Percentiles rank a stretch among this genome's conserved stretches.
These are phyloP conservation scores for Striga asiatica DNA, from an alignment of 257 asterid genomes.

Conservation along the genomic window DNA sequence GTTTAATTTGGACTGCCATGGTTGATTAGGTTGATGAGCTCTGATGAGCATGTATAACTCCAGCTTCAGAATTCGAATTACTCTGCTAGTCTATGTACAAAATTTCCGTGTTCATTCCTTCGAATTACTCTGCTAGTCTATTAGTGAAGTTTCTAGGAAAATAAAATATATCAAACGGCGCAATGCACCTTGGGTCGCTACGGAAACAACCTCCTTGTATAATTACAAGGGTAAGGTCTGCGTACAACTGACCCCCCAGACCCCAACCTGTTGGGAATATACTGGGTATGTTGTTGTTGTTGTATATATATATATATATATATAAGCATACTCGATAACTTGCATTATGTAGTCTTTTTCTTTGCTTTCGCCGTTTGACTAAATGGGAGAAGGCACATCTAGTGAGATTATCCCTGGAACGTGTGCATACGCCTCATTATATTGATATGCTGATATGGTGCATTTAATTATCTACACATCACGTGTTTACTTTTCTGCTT, in stretches of 20 bases:
- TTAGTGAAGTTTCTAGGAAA: no score
- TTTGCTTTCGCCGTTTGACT: neutral
- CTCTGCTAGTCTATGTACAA: neutral
- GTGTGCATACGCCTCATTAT: neutral
- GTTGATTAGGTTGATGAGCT: constrained; percentile 7
- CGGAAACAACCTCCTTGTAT: no score
- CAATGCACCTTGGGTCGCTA: no score
- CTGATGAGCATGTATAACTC: neutral
- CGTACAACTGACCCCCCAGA: no score
- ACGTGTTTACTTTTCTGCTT: neutral
- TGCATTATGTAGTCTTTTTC: neutral
- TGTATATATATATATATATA: no score
- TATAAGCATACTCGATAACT: neutral
- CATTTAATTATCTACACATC: neutral
- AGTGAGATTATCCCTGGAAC: neutral
- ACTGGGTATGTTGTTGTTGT: no score
- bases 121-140: no score
- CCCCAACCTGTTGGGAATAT: no score
- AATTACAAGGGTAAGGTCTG: no score
- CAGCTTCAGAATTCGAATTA: neutral
- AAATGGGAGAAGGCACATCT: neutral
- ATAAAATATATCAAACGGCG: no score
- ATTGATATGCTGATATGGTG: constrained; percentile 1
- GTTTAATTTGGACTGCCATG: neutral
- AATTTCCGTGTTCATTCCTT: neutral